phyloP scores from a whole-genome alignment of 306 rosid species.

The Acmispon strigosus region DNA sequence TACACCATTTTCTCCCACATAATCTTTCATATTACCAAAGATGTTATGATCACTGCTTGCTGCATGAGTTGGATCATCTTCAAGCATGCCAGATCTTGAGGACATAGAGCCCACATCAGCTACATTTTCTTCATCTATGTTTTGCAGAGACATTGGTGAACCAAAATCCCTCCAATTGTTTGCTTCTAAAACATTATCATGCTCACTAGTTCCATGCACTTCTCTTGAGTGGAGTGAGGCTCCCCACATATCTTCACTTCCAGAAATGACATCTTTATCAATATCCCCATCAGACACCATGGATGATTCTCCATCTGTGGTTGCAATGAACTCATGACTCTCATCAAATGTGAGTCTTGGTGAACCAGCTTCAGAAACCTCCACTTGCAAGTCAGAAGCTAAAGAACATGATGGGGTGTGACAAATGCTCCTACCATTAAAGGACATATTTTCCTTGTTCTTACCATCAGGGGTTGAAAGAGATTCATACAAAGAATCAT shows the following conservation, averaged over 20 bases:
- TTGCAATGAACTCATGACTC: constrained; percentile 37
- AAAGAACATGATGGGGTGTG: constrained; percentile 55
- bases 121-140: constrained; percentile 34
- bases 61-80: constrained; percentile 22
- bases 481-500: constrained; percentile 41
- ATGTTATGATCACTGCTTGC: constrained; percentile 1
- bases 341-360: constrained; percentile 50
- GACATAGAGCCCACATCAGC: constrained; percentile 36
- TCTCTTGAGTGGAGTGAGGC: constrained; percentile 30
- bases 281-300: constrained; percentile 47
- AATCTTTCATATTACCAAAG: constrained; percentile 17
- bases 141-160: constrained; percentile 16
- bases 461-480: constrained; percentile 32
- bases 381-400: constrained; percentile 92
- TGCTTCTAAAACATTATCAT: constrained; percentile 16
- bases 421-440: not conserved
- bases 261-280: constrained; percentile 39
- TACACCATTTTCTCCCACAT: constrained; percentile 11
- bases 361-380: constrained; percentile 80
- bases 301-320: constrained; percentile 54
- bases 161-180: constrained; percentile 17
- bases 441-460: constrained; percentile 20
- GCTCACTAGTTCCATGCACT: constrained; percentile 19
- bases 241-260: constrained; percentile 47
- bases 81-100: constrained; percentile 20